A percentile compares a stretch with the other conserved stretches of the same genome.
Evolutionary conservation across 768 basidiomycete species (phyloP).

Genomic region (Gymnopilus junonius): DNA sequence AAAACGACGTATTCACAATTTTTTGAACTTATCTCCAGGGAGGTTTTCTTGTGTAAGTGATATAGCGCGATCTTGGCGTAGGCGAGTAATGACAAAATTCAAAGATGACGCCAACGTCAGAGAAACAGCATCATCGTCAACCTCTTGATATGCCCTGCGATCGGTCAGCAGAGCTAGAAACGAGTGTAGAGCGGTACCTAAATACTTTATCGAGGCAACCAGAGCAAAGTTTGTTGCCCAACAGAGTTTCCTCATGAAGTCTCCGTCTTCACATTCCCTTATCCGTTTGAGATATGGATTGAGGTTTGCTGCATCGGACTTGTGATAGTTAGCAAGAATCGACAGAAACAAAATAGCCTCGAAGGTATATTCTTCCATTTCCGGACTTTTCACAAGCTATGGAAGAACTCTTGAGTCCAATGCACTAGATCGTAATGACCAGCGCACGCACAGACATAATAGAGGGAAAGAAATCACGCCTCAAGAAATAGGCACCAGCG

Average conservation of each 20-base stretch:
- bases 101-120: slow-evolving; percentile 55
- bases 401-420: neutral
- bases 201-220: slow-evolving; percentile 55
- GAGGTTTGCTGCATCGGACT: slow-evolving; percentile 69
- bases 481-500: slow-evolving; percentile 73
- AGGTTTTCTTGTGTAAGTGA: slow-evolving; percentile 48
- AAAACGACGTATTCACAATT: slow-evolving; percentile 21
- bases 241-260: slow-evolving; percentile 59
- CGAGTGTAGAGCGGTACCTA: neutral
- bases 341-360: slow-evolving; percentile 65
- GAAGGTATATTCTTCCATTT: slow-evolving; percentile 59
- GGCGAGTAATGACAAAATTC: slow-evolving; percentile 53
- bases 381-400: slow-evolving; percentile 60
- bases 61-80: slow-evolving; percentile 60
- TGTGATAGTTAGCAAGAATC: slow-evolving; percentile 72
- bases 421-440: neutral
- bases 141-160: slow-evolving; percentile 58
- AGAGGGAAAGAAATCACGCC: slow-evolving; percentile 60
- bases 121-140: slow-evolving; percentile 52
- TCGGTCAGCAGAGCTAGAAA: neutral
- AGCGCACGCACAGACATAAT: slow-evolving; percentile 48
- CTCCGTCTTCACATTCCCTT: slow-evolving; percentile 47
- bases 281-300: slow-evolving; percentile 68
- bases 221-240: slow-evolving; percentile 60
- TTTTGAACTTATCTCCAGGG: slow-evolving; percentile 58